phyloP scores from a whole-genome alignment of 441 rosid species.

The Corymbia citriodora region DNA sequence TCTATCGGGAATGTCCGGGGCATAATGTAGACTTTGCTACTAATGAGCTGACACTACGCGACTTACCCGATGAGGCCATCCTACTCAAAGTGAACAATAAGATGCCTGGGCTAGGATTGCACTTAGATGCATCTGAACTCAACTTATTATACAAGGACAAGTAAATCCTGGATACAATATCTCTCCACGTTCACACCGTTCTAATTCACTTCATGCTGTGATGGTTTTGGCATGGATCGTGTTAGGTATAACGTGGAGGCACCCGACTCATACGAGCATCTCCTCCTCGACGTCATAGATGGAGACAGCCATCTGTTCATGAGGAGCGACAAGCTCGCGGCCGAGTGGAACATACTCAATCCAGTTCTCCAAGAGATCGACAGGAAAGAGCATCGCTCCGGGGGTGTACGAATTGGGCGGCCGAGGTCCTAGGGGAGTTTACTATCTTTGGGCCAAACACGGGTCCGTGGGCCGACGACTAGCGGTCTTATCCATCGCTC shows the following conservation, averaged over 20 bases:
- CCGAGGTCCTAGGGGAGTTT: conserved; percentile 69
- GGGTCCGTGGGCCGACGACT: conserved; percentile 61
- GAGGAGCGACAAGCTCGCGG: conserved; percentile 78
- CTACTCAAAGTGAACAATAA: not conserved
- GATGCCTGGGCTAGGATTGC: too few species aligned
- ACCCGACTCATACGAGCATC: conserved; percentile 77
- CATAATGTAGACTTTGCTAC: conserved; percentile 45
- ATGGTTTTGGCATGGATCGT: not conserved
- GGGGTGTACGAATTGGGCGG: conserved; percentile 73
- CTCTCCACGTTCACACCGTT: not conserved
- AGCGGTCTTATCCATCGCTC: not conserved
- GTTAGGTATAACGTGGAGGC: conserved; percentile 55
- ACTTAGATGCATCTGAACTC: too few species aligned
- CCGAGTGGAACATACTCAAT: conserved; percentile 59
- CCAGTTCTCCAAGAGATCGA: conserved; percentile 60
- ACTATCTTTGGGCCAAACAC: conserved; percentile 68
- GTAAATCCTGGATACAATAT: not conserved
- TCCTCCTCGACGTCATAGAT: conserved; percentile 73
- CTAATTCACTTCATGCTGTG: not conserved
- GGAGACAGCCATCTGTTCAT: conserved; percentile 80
- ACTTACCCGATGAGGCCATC: conserved; percentile 74
- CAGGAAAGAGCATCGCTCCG: conserved; percentile 39
- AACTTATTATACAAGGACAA: too few species aligned
- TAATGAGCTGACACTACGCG: conserved; percentile 61
- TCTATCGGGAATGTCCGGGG: conserved; percentile 51